Conservation (phyloP, 441 rosid genomes). For the Euphorbia neoarborescens region DNA sequence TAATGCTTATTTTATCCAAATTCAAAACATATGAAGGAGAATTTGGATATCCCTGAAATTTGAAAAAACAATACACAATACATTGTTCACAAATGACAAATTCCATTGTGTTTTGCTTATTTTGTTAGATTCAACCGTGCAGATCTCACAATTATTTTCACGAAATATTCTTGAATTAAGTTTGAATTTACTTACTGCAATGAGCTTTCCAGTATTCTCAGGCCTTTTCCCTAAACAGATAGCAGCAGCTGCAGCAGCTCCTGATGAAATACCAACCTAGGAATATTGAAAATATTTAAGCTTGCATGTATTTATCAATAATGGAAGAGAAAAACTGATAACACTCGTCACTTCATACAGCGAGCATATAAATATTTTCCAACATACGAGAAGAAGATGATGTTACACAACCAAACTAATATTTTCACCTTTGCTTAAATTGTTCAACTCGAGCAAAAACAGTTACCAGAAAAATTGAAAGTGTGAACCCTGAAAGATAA, state of each 20-base stretch:
- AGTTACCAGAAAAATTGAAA: constrained; percentile 6
- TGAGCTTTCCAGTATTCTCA: constrained; percentile 83
- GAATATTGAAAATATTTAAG: constrained; percentile 6
- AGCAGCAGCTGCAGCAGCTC: constrained; percentile 92
- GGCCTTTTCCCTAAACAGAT: constrained; percentile 66
- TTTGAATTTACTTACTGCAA: constrained; percentile 40
- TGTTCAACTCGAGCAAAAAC: neutral
- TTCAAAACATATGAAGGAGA: neutral
- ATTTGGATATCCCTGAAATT: neutral
- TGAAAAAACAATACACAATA: neutral
- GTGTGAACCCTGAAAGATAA: neutral
- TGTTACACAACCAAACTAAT: constrained; percentile 1
- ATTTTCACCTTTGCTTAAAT: neutral
- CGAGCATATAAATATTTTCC: neutral
- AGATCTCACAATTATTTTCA: neutral
- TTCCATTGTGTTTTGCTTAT: neutral
- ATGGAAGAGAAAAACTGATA: neutral
- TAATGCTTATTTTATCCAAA: neutral
- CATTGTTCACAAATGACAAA: no score
- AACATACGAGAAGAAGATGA: neutral
- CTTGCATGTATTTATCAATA: neutral
- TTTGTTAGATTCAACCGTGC: neutral
- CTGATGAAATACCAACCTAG: constrained; percentile 90
- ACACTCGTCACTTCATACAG: neutral
- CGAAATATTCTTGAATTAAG: neutral